These are phyloP conservation scores for Xylaria digitata DNA, from an alignment of 2,329 filamentous ascomycete genomes.

Conservation along the genomic window DNA sequence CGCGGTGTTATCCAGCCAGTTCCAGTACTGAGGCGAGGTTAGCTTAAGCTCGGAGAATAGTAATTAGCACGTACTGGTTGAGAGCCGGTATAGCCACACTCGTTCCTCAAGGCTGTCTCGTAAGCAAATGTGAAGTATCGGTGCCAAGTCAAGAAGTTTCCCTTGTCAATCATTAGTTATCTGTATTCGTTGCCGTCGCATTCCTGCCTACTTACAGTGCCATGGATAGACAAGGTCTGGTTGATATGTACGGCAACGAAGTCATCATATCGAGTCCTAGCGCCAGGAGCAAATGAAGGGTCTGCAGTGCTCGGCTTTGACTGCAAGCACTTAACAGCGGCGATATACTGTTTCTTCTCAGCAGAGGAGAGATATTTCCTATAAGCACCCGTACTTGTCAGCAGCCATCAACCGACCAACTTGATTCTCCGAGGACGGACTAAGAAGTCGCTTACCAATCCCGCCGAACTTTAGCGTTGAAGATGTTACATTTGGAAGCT, in stretches of 20 bases:
- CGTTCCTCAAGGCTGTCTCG: conserved; percentile 54
- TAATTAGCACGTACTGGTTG: conserved; percentile 47
- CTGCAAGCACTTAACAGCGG: conserved; percentile 51
- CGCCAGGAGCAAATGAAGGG: conserved; percentile 47
- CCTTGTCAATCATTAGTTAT: conserved; percentile 35
- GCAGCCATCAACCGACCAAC: background rate
- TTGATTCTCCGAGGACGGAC: background rate
- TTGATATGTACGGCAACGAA: conserved; percentile 55
- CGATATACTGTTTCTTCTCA: conserved; percentile 46
- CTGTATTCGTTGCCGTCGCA: background rate
- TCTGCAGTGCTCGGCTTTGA: conserved; percentile 50
- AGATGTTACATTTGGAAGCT: conserved; percentile 21
- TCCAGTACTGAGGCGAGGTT: conserved; percentile 55
- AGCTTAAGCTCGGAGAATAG: background rate
- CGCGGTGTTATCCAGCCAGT: conserved; percentile 61
- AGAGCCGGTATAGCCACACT: conserved; percentile 56
- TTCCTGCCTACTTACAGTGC: conserved; percentile 38
- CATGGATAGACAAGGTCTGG: conserved; percentile 49
- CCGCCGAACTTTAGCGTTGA: conserved; percentile 25
- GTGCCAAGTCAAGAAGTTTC: conserved; percentile 57
- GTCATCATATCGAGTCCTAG: conserved; percentile 52
- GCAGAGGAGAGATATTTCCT: conserved; percentile 23
- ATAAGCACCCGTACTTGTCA: background rate
- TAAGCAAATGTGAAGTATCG: conserved; percentile 55
- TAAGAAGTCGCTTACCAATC: conserved; percentile 31